Percentiles rank a stretch among this genome's conserved stretches.
Conservation (phyloP, 306 rosid genomes). For the Glycine tomentella region DNA sequence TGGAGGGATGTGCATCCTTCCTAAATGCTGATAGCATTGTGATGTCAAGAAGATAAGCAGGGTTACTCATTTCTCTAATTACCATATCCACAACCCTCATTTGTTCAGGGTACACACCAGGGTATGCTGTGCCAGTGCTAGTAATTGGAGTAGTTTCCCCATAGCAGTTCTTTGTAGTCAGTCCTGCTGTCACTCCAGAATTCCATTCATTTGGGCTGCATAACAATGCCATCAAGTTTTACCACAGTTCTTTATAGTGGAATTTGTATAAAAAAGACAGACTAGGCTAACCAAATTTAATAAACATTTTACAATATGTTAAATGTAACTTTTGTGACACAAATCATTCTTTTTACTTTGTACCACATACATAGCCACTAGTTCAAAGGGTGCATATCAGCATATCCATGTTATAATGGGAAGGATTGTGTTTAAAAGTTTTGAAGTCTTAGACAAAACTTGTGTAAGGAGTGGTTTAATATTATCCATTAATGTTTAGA, state of each 20-base stretch:
- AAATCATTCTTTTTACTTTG: neutral
- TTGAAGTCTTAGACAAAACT: too few relatives aligned
- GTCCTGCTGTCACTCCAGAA: conserved; percentile 46
- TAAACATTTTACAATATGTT: neutral
- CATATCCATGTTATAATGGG: neutral
- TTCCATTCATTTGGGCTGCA: conserved; percentile 88
- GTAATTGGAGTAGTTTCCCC: conserved; percentile 77
- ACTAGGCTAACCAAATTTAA: neutral
- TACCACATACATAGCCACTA: neutral
- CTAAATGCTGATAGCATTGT: conserved; percentile 80
- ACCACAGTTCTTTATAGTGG: neutral
- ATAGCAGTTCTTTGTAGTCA: conserved; percentile 73
- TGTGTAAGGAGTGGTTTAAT: too few relatives aligned
- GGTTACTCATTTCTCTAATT: conserved; percentile 69
- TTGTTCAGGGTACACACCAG: conserved; percentile 67
- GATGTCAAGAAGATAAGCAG: conserved; percentile 77
- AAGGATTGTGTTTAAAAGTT: neutral
- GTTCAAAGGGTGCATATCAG: neutral
- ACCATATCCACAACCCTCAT: conserved; percentile 81
- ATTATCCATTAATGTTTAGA: too few relatives aligned
- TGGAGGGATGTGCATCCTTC: conserved; percentile 90
- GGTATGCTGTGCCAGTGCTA: conserved; percentile 58
- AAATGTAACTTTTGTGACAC: neutral
- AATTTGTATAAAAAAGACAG: neutral
- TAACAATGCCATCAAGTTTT: neutral